These are phyloP conservation scores for Withania somnifera DNA, from an alignment of 305 asterid species.

Conservation along the genomic window DNA sequence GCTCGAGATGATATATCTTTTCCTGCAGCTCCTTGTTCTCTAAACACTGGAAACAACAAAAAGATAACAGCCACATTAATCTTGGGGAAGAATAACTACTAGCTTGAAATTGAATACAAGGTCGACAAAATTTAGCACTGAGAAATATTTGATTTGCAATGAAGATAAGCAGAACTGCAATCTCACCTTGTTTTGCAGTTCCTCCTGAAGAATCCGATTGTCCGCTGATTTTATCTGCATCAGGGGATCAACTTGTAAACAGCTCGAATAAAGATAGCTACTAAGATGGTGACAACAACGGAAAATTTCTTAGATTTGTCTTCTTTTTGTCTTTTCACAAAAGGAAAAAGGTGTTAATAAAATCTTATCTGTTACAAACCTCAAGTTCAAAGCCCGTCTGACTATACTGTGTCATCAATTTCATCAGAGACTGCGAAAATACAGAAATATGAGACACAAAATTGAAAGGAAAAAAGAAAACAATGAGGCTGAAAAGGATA, in stretches of 20 bases:
- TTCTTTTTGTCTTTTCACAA: background rate
- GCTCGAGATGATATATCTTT: conserved; percentile 52
- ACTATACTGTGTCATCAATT: conserved; percentile 78
- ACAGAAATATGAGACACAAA: background rate
- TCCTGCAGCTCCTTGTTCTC: conserved; percentile 72
- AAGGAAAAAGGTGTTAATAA: background rate
- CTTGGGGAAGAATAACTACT: background rate
- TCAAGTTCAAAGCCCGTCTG: conserved; percentile 94
- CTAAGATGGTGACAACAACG: background rate
- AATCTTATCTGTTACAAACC: conserved; percentile 31
- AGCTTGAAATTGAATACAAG: background rate
- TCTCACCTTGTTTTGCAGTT: conserved; percentile 75
- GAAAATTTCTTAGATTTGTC: background rate
- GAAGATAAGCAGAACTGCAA: background rate
- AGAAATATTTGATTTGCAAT: background rate
- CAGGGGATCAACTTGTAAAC: conserved; percentile 20
- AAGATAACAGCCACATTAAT: conserved; percentile 10
- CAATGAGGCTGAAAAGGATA: background rate
- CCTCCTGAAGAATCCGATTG: conserved; percentile 89
- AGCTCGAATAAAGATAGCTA: background rate
- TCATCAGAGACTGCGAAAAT: conserved; percentile 52
- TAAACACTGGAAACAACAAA: conserved; percentile 39
- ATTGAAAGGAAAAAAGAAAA: background rate
- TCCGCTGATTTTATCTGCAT: conserved; percentile 93
- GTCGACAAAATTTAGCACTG: background rate